These are phyloP conservation scores for Elaeis oleifera DNA, from an alignment of 202 grass and related monocot species.

Conservation along the genomic window DNA sequence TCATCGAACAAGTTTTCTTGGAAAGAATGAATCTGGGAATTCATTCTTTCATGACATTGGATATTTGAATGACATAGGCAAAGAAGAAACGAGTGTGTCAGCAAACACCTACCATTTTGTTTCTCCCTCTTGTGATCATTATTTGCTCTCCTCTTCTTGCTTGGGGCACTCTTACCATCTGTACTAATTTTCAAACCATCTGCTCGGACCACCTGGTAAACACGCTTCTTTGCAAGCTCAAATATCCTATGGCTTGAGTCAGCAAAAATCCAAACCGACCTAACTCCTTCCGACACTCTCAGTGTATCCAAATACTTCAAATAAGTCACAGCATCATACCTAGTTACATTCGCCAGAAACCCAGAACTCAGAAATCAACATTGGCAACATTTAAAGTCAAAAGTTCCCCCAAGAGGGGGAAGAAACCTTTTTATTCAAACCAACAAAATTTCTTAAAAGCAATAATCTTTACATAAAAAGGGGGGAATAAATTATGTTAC, in stretches of 20 bases:
- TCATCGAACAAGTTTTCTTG: too few relatives aligned
- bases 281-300: slow-evolving; percentile 87
- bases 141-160: slow-evolving; percentile 60
- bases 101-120: slow-evolving; percentile 38
- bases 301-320: slow-evolving; percentile 89
- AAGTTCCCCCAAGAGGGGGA: background rate
- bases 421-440: background rate
- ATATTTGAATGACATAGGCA: background rate
- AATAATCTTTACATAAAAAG: background rate
- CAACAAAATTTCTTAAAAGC: background rate
- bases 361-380: background rate
- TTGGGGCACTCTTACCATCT: slow-evolving; percentile 33
- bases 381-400: background rate
- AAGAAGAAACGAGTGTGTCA: slow-evolving; percentile 11
- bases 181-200: slow-evolving; percentile 46
- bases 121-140: slow-evolving; percentile 45
- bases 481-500: slow-evolving; percentile 12
- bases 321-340: slow-evolving; percentile 89
- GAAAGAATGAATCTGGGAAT: too few relatives aligned
- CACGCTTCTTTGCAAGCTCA: slow-evolving; percentile 78
- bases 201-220: slow-evolving; percentile 75
- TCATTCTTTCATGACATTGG: too few relatives aligned
- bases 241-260: slow-evolving; percentile 95
- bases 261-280: slow-evolving; percentile 92
- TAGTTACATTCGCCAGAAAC: slow-evolving; percentile 18